Base-by-base conservation (phyloP, 2,329 filamentous ascomycete species). In the Calonectria pseudoreteaudii region DNA sequence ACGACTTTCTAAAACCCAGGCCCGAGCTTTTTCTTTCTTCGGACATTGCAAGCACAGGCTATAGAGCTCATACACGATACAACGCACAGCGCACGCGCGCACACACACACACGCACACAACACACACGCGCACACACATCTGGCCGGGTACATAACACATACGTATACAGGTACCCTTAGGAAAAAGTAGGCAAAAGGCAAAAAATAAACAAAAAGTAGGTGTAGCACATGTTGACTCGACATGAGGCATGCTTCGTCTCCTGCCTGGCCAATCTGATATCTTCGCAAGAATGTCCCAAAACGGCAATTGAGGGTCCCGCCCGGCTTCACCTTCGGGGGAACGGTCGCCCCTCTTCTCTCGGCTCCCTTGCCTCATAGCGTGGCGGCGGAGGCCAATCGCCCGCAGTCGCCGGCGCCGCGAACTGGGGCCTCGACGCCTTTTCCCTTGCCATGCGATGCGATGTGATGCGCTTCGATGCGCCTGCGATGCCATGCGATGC, bases 271-370 rank as follows among this genome's bases (percentile, higher is more conserved):
- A 67, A 72, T 72, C 62, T 75, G 62, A 71, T 75, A 75, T 75
- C 52, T 76, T 83, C 81, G 81, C 81, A 83, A 83, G 80, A 79
- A 76, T 83, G 74, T 74, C 81, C 81, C 76, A 62, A 83, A 83
- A 78, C 66, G 70, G 81, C 77, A 77, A 81, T 77, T 71, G 71
- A 70, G 69, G 70, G 66, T 71, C 74, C 77, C 67, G 66, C 78
- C 72, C 76, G 67, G 68, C 56, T 66, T 73, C 30, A 36, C 11
- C 34, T 60, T 72, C 56, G 75, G 64, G 68, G 75, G 75, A 76
- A 76, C 76, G 44, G 75, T 52, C 14, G 52, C 47, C 60, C 50
- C 44, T 65, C 52, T 11, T 60, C 41, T n/a, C 41, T 71, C 71
- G 73, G 72, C 70, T 75, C 77, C 28, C 60, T 68, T 75, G 75